Conservation (phyloP, 2,329 filamentous ascomycete genomes). For the Sclerotinia sclerotiorum region DNA sequence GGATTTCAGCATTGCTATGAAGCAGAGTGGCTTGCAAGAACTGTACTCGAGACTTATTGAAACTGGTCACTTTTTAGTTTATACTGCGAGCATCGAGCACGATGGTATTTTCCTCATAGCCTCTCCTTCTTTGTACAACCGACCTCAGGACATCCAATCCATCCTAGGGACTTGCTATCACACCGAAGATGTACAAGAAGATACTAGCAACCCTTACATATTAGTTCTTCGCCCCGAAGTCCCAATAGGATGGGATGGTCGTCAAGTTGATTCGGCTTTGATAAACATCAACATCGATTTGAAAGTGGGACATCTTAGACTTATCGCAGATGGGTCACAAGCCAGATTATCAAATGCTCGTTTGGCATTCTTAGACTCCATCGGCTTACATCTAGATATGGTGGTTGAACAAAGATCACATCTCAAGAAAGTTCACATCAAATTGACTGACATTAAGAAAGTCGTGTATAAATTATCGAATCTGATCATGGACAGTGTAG, state of each 20-base stretch:
- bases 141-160: conserved; percentile 77
- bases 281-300: conserved; percentile 80
- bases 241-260: conserved; percentile 77
- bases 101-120: conserved; percentile 82
- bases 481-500: conserved; percentile 97
- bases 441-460: conserved; percentile 90
- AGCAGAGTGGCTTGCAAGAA: conserved; percentile 66
- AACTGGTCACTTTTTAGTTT: conserved; percentile 84
- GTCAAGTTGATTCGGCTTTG: conserved; percentile 68
- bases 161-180: conserved; percentile 81
- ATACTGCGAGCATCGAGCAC: conserved; percentile 66
- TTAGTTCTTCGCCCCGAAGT: conserved; percentile 82
- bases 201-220: conserved; percentile 78
- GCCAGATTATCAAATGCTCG: conserved; percentile 77
- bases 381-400: conserved; percentile 82
- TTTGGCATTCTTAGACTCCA: conserved; percentile 70
- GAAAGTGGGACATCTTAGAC: conserved; percentile 78
- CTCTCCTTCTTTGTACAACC: conserved; percentile 72
- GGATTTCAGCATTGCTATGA: conserved; percentile 83
- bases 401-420: conserved; percentile 92
- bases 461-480: conserved; percentile 96
- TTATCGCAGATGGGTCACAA: conserved; percentile 86
- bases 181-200: conserved; percentile 68
- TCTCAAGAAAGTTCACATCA: conserved; percentile 84
- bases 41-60: conserved; percentile 79